phyloP scores from a whole-genome alignment of 257 asterid genomes.

The Rehmannia glutinosa region DNA sequence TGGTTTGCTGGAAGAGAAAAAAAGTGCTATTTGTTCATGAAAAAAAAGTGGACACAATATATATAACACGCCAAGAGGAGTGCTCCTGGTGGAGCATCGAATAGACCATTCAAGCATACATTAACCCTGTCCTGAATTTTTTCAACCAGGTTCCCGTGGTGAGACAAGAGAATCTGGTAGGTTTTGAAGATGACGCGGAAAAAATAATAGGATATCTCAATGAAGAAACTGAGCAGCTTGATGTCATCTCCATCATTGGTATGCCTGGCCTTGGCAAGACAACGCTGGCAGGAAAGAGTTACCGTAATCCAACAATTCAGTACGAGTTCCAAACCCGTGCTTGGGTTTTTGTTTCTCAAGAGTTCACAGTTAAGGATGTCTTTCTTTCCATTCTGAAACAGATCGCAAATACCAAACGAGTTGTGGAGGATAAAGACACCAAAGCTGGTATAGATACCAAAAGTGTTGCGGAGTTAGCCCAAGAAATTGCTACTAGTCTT shows the following conservation, averaged over 20 bases:
- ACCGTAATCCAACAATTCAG: slow-evolving; percentile 2
- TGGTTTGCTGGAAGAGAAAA: slow-evolving; percentile 36
- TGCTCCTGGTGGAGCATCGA: too few species aligned
- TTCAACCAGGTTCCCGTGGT: slow-evolving; percentile 16
- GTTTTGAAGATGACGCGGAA: slow-evolving; percentile 26
- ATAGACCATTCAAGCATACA: too few species aligned
- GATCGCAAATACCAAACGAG: background rate
- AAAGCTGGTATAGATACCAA: too few species aligned
- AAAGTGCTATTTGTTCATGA: slow-evolving; percentile 32
- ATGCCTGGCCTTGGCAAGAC: slow-evolving; percentile 45
- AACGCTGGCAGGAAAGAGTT: slow-evolving; percentile 32
- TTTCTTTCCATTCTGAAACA: slow-evolving; percentile 17
- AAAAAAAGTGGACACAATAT: too few species aligned
- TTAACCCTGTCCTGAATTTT: too few species aligned
- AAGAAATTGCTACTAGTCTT: background rate
- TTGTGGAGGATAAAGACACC: too few species aligned
- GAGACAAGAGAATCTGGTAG: slow-evolving; percentile 29
- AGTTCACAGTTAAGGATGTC: slow-evolving; percentile 13
- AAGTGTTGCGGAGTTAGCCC: slow-evolving; percentile 4
- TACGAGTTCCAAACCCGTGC: slow-evolving; percentile 23
- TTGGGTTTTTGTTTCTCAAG: slow-evolving; percentile 34
- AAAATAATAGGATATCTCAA: slow-evolving; percentile 13
- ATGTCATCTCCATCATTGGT: slow-evolving; percentile 33
- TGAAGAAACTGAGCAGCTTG: slow-evolving; percentile 10
- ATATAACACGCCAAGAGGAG: too few species aligned